Evolutionary conservation across 2,329 filamentous ascomycete genomes (phyloP).

Genomic region (Aspergillus neotritici): DNA sequence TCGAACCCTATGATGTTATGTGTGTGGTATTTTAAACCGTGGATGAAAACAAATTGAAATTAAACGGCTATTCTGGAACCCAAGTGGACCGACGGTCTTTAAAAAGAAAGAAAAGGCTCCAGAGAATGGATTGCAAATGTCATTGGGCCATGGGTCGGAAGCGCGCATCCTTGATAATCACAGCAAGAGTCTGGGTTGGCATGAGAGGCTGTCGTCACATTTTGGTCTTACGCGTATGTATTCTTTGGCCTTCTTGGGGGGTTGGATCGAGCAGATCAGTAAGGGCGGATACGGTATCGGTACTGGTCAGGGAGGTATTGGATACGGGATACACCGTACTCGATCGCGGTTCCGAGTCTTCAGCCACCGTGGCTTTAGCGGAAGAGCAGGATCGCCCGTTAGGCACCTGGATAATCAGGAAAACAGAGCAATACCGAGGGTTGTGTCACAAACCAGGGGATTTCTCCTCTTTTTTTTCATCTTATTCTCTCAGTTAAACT

Average conservation of each 20-base stretch:
- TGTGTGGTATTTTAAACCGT: no score
- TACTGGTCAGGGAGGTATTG: background rate
- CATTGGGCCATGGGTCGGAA: no score
- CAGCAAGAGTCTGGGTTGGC: no score
- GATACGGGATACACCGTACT: background rate
- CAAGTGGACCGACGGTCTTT: no score
- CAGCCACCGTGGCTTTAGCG: slow-evolving; percentile 17
- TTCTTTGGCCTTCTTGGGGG: no score
- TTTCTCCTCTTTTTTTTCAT: background rate
- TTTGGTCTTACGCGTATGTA: no score
- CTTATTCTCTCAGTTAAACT: background rate
- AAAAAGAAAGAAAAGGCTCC: no score
- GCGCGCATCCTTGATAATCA: no score
- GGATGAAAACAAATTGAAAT: background rate
- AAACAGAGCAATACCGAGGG: background rate
- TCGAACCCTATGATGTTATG: no score
- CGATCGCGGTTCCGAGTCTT: slow-evolving; percentile 1
- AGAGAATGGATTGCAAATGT: no score
- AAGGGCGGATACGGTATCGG: background rate
- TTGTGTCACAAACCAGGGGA: background rate
- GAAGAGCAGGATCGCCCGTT: slow-evolving; percentile 7
- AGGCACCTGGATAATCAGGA: slow-evolving; percentile 9
- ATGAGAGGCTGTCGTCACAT: no score
- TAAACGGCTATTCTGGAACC: background rate
- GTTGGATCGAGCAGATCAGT: no score